Conservation (phyloP, 371 early-diverging fungal genomes). For the Lichtheimia hyalospora region DNA sequence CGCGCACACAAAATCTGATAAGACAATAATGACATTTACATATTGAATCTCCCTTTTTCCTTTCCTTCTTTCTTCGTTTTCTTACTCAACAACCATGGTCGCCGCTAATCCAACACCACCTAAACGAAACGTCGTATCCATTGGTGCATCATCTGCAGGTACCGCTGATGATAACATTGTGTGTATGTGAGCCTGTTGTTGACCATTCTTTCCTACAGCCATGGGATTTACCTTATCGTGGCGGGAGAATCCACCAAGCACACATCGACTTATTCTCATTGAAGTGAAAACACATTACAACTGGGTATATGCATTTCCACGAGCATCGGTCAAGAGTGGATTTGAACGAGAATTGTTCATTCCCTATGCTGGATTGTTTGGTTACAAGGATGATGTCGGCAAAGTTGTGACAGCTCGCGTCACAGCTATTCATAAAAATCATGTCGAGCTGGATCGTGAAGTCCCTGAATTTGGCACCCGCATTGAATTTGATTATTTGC, state of each 20-base stretch:
- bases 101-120: background rate
- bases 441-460: constrained; percentile 55
- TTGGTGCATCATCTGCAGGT: constrained; percentile 14
- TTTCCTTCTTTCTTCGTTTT: background rate
- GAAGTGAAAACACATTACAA: constrained; percentile 61
- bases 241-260: constrained; percentile 2
- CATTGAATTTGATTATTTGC: constrained; percentile 57
- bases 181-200: background rate
- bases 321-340: constrained; percentile 57
- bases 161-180: background rate
- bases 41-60: background rate
- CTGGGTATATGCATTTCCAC: constrained; percentile 66
- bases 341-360: constrained; percentile 64
- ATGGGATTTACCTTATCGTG: constrained; percentile 4
- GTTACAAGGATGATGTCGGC: constrained; percentile 44
- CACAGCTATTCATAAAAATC: constrained; percentile 41
- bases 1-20: too few species aligned
- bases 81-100: constrained; percentile 5
- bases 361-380: constrained; percentile 53
- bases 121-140: constrained; percentile 8
- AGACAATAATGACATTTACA: too few species aligned
- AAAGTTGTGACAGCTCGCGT: constrained; percentile 55
- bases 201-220: background rate
- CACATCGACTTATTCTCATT: constrained; percentile 54
- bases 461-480: constrained; percentile 47